Evolutionary conservation across 139 green algal genomes (phyloP).

Genomic region (Parachlorella kessleri): DNA sequence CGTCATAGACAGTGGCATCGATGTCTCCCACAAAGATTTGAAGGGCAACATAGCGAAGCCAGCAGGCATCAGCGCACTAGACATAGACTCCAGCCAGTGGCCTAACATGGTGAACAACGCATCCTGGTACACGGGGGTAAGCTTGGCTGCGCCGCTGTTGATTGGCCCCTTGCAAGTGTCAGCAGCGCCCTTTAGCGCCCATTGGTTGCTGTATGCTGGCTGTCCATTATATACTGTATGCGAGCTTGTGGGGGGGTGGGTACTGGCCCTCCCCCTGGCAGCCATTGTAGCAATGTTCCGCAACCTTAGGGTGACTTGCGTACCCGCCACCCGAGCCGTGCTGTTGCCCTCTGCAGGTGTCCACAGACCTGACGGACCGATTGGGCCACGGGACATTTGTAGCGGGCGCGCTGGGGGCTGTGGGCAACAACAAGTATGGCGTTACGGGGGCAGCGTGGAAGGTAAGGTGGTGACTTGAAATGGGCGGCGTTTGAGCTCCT

Average conservation of each 20-base stretch:
- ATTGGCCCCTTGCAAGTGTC: too few relatives aligned
- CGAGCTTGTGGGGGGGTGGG: too few relatives aligned
- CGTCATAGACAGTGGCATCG: background rate
- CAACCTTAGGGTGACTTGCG: too few relatives aligned
- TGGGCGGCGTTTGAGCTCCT: too few relatives aligned
- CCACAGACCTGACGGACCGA: background rate
- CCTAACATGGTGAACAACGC: background rate
- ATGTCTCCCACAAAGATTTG: background rate
- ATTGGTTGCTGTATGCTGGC: too few relatives aligned
- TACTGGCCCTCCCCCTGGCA: too few relatives aligned
- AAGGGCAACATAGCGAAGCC: background rate
- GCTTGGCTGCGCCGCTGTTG: too few relatives aligned
- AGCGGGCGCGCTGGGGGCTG: background rate
- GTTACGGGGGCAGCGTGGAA: background rate
- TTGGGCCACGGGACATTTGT: background rate
- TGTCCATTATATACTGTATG: too few relatives aligned
- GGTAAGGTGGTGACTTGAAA: too few relatives aligned
- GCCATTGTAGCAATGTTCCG: too few relatives aligned
- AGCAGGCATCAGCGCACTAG: background rate
- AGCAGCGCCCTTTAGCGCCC: too few relatives aligned
- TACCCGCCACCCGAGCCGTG: too few relatives aligned
- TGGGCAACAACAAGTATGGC: background rate
- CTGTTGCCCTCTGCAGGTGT: background rate
- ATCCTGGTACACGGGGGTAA: background rate
- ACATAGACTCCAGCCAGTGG: background rate